These are phyloP conservation scores for Colletotrichum kahawae DNA, from an alignment of 2,329 filamentous ascomycete genomes.

Conservation along the genomic window DNA sequence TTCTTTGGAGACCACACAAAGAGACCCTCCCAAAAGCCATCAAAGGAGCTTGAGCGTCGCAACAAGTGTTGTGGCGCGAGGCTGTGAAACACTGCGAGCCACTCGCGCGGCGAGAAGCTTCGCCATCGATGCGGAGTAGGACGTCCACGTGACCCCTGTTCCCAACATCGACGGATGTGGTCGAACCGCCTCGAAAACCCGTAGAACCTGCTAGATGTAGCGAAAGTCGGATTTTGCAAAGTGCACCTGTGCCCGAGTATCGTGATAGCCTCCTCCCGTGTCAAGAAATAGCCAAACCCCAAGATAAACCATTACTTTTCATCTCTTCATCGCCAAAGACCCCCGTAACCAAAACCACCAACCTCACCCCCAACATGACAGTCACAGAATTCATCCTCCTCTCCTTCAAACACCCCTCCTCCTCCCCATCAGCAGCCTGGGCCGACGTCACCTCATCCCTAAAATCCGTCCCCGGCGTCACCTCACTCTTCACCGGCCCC, in stretches of 20 bases:
- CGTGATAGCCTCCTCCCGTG: not conserved
- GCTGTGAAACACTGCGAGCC: not conserved
- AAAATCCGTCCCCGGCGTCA: constrained; percentile 33
- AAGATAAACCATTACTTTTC: accelerated
- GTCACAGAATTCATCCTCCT: constrained; percentile 22
- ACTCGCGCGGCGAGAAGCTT: constrained; percentile 8
- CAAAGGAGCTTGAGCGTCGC: not conserved
- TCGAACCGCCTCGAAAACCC: not conserved
- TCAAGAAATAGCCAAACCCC: not conserved
- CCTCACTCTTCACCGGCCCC: constrained; percentile 37
- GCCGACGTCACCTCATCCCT: constrained; percentile 8
- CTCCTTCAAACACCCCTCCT: constrained; percentile 10
- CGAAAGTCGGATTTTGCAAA: not conserved
- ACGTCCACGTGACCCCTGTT: constrained; percentile 6
- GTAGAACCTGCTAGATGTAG: not conserved
- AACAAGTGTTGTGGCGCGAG: not conserved
- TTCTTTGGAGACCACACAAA: not conserved
- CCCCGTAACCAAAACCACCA: not conserved
- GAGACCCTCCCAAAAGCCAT: not conserved
- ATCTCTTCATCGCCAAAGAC: not conserved
- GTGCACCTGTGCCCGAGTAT: not conserved
- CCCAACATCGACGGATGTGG: not conserved
- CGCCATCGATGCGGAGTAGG: constrained; percentile 10
- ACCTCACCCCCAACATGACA: not conserved
- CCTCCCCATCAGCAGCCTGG: constrained; percentile 10